These are phyloP conservation scores for Tulasnella sp. DNA, from an alignment of 768 basidiomycete species.

Conservation along the genomic window DNA sequence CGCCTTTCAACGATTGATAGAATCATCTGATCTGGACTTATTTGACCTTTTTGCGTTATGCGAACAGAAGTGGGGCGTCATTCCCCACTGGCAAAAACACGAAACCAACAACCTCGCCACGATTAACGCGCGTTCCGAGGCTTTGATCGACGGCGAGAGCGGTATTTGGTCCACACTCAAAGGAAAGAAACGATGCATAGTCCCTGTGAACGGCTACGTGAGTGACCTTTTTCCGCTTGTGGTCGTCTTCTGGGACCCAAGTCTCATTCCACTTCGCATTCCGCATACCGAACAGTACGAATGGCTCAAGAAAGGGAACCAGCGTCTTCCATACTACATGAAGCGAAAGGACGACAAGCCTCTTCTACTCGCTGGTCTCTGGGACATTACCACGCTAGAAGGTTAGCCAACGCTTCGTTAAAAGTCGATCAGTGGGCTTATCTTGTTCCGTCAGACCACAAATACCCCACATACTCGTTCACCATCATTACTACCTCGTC, in stretches of 20 bases:
- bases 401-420: slow-evolving; percentile 27
- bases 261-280: neutral
- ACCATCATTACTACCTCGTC: slow-evolving; percentile 81
- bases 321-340: slow-evolving; percentile 71
- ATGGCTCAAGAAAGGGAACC: slow-evolving; percentile 78
- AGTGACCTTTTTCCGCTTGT: neutral
- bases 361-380: slow-evolving; percentile 82
- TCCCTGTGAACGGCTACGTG: slow-evolving; percentile 63
- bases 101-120: slow-evolving; percentile 67
- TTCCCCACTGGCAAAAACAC: slow-evolving; percentile 71
- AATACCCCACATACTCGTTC: slow-evolving; percentile 34
- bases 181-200: slow-evolving; percentile 72
- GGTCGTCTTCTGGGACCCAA: neutral
- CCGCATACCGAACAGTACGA: slow-evolving; percentile 55
- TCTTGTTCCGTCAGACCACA: neutral
- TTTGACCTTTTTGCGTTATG: neutral
- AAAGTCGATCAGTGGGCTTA: neutral
- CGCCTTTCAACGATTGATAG: neutral
- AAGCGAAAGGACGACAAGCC: slow-evolving; percentile 49
- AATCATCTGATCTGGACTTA: neutral
- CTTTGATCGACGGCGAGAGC: slow-evolving; percentile 49
- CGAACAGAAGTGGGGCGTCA: slow-evolving; percentile 63
- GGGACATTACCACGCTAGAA: slow-evolving; percentile 59
- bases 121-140: slow-evolving; percentile 84
- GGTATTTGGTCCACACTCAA: slow-evolving; percentile 83